These are phyloP conservation scores for Metschnikowia chrysomelidarum DNA, from an alignment of 805 yeast genomes.

Conservation along the genomic window DNA sequence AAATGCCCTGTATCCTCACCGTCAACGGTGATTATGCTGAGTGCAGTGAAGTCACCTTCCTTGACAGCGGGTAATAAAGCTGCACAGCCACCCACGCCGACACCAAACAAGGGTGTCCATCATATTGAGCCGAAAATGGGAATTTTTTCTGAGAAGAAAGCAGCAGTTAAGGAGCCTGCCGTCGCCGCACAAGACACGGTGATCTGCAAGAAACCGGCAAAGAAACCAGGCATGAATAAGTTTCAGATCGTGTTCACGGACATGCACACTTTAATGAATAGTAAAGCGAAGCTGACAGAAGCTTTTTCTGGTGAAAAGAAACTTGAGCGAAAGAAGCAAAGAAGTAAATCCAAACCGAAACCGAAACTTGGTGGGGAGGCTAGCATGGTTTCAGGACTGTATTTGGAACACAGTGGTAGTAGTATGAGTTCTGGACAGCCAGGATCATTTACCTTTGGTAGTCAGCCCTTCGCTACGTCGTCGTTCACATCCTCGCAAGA, in stretches of 20 bases:
- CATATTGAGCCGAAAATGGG: conserved; percentile 35
- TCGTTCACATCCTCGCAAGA: conserved; percentile 14
- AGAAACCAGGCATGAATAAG: conserved; percentile 14
- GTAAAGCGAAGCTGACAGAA: conserved; percentile 17
- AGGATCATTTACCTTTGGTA: no score
- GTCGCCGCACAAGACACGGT: conserved; percentile 6
- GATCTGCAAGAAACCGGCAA: conserved; percentile 20
- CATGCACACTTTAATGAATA: conserved; percentile 23
- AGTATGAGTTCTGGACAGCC: no score
- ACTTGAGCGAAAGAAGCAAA: conserved; percentile 5
- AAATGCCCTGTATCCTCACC: conserved; percentile 37
- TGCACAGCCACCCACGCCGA: conserved; percentile 34
- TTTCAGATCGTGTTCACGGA: conserved; percentile 22
- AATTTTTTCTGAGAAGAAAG: conserved; percentile 30
- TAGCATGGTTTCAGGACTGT: background rate
- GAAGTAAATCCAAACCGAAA: conserved; percentile 2
- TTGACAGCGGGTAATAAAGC: conserved; percentile 11
- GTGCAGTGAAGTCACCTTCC: conserved; percentile 25
- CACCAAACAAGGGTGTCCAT: conserved; percentile 30
- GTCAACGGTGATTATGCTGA: conserved; percentile 40
- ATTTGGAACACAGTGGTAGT: background rate
- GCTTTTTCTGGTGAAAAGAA: background rate
- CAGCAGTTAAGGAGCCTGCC: conserved; percentile 6
- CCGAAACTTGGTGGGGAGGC: background rate
- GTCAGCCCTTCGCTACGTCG: no score